Percentiles rank a stretch among this genome's conserved stretches.
These are phyloP conservation scores for Chlorella sp. DNA, from an alignment of 139 green algal genomes.

Conservation along the genomic window DNA sequence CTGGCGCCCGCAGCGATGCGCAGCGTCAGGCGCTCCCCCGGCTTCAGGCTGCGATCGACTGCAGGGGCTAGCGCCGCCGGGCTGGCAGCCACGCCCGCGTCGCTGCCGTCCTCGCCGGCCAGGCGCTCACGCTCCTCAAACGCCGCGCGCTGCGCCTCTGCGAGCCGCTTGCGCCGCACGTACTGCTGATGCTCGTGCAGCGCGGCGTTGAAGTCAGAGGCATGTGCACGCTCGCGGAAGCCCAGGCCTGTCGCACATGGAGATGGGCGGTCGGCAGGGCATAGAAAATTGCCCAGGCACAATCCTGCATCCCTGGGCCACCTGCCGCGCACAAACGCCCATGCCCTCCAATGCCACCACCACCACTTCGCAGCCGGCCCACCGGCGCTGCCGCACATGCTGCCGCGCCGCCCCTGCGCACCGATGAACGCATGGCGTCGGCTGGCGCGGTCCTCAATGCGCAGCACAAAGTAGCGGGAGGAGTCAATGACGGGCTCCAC, in stretches of 20 bases:
- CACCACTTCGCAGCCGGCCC: background rate
- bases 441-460: constrained; percentile 54
- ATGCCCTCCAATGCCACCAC: background rate
- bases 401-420: constrained; percentile 1
- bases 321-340: background rate
- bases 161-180: constrained; percentile 57
- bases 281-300: too few relatives aligned
- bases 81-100: background rate
- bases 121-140: constrained; percentile 29
- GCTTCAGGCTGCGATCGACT: constrained; percentile 12
- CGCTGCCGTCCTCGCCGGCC: background rate
- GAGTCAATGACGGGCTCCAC: constrained; percentile 79
- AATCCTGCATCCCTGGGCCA: too few relatives aligned
- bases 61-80: too few relatives aligned
- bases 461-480: constrained; percentile 70
- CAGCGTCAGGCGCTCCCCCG: constrained; percentile 4
- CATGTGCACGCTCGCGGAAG: constrained; percentile 60
- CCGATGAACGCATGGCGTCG: constrained; percentile 76
- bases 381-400: too few relatives aligned
- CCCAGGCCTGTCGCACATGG: constrained; percentile 6
- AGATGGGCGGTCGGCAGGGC: too few relatives aligned
- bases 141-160: constrained; percentile 43
- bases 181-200: constrained; percentile 72
- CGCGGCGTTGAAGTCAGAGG: constrained; percentile 69
- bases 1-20: background rate